Base-by-base conservation (phyloP, 2,329 filamentous ascomycete species). In the Calonectria hawksworthii region DNA sequence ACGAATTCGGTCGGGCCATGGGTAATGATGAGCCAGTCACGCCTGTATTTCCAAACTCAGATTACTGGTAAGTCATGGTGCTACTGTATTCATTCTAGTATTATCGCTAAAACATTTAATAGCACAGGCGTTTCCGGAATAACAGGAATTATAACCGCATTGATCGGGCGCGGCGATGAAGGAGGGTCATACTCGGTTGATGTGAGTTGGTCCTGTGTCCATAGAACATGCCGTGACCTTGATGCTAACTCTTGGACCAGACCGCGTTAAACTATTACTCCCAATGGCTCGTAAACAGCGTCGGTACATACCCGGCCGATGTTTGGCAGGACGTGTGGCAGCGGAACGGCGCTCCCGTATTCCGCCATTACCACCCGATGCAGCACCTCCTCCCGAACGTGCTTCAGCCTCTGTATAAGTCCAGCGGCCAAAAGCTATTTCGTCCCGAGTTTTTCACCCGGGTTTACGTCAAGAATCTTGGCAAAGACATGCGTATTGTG, bases 351-450 rank as follows among this genome's bases (percentile, higher is more conserved):
- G 82, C 80, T 26, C 86, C 85, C 7, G 84, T 89, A 1, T 91
- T 89, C 82, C 86, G 89, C 14, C 87, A 90, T 78, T 87, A 88
- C 78, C 85, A 91, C 75, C 83, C 85, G 36, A 90, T 90, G 87
- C 64, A 52, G 64, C n/a, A 52, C 34, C 30, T 67, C 30, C 44
- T 67, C 16, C 47, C 64, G 32, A 28, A 32, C 1, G 47, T 38
- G 28, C 21, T 67, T 3, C 44, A 36, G 32, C n/a, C 44, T 3
- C 13, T 52, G 47, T 51, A 67, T n/a, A 50, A 52, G 32, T 13
- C 14, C n/a, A 36, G 30, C 47, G 21, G 30, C 16, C 21, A 52
- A 21, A 67, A 34, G n/a, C 44, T 67, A 9, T 52, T 67, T 9
- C 64, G 44, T 13, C 41, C 28, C 32, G 28, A 34, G 16, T 67